Conservation (phyloP, 257 asterid genomes). For the Capsicum baccatum region DNA sequence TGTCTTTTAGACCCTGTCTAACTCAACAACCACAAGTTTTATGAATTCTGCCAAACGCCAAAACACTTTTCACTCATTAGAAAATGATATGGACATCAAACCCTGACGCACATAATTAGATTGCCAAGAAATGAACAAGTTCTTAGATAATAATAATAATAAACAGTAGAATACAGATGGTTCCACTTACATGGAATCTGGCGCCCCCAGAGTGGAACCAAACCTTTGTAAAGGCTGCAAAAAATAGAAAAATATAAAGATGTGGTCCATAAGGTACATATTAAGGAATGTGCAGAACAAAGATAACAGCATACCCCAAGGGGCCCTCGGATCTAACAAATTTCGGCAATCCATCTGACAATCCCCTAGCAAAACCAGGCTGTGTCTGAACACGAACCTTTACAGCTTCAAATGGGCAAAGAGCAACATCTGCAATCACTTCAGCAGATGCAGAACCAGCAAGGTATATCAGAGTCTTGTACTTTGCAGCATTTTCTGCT, state of each 20-base stretch:
- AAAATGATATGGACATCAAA: not conserved
- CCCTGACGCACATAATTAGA: not conserved
- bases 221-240: conserved; percentile 84
- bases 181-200: conserved; percentile 83
- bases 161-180: conserved; percentile 1
- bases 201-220: conserved; percentile 98
- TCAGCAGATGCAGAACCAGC: conserved; percentile 76
- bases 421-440: conserved; percentile 64
- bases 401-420: conserved; percentile 69
- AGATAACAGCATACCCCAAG: conserved; percentile 54
- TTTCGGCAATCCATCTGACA: conserved; percentile 65
- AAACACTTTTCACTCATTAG: not conserved
- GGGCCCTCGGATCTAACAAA: conserved; percentile 64
- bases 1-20: not conserved
- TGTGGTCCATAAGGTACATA: not conserved
- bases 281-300: not conserved
- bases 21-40: not conserved
- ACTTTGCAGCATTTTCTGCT: conserved; percentile 60
- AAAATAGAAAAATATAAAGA: conserved; percentile 22
- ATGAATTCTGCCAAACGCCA: conserved; percentile 23
- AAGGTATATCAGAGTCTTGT: conserved; percentile 64
- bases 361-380: conserved; percentile 66
- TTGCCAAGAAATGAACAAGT: not conserved
- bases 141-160: not conserved
- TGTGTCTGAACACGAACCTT: conserved; percentile 74